Evolutionary conservation across 768 basidiomycete genomes (phyloP).

Genomic region (Cubamyces sp.): DNA sequence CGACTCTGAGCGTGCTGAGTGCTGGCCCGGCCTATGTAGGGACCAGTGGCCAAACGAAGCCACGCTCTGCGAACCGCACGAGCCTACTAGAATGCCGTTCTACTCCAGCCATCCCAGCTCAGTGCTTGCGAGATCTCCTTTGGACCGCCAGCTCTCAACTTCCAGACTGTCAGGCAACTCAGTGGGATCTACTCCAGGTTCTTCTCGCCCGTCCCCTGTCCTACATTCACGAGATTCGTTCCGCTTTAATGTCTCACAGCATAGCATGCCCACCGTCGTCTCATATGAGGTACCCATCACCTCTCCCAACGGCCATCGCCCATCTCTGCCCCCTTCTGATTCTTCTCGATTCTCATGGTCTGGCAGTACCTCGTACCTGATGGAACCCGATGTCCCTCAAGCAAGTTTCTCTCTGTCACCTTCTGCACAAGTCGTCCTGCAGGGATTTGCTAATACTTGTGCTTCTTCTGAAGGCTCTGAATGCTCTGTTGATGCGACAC

Average conservation of each 20-base stretch:
- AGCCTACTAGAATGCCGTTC: constrained; percentile 18
- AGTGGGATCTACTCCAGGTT: not conserved
- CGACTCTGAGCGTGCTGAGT: constrained; percentile 12
- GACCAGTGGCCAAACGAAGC: not conserved
- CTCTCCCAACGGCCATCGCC: not conserved
- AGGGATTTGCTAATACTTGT: too few species aligned
- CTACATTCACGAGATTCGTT: not conserved
- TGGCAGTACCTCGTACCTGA: not conserved
- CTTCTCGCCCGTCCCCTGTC: not conserved
- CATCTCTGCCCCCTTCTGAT: not conserved
- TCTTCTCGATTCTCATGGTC: constrained; percentile 1
- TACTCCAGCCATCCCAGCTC: not conserved
- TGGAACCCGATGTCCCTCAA: constrained; percentile 16
- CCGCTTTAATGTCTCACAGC: not conserved
- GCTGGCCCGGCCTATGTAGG: not conserved
- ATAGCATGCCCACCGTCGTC: not conserved
- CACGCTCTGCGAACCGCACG: not conserved
- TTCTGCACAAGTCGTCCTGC: not conserved
- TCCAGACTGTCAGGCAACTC: not conserved
- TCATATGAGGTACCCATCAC: not conserved
- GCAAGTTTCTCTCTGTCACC: constrained; percentile 19
- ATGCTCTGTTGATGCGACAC: not conserved
- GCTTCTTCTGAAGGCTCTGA: not conserved
- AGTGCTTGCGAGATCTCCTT: not conserved
- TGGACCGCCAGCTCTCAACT: not conserved